Percentiles rank a stretch among this genome's conserved stretches.
Evolutionary conservation across 148 eudicot genomes (phyloP).

Genomic region (Beta vulgaris): DNA sequence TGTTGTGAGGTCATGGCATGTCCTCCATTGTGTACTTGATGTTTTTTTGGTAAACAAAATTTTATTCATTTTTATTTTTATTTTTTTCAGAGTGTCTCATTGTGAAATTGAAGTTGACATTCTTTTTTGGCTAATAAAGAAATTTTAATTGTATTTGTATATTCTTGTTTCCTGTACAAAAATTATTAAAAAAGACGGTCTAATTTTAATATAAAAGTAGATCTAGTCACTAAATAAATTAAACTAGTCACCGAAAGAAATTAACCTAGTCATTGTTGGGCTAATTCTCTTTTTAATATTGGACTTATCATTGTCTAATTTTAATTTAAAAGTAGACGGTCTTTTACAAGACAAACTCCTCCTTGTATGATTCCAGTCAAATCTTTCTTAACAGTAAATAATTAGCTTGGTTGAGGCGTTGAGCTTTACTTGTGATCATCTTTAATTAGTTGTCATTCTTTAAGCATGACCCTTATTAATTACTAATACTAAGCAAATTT

Average conservation of each 20-base stretch:
- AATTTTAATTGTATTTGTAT: not conserved
- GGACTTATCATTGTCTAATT: no score
- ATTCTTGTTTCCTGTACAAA: no score
- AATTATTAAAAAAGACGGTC: no score
- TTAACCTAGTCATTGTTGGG: no score
- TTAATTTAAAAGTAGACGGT: no score
- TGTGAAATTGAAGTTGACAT: not conserved
- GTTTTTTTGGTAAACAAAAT: no score
- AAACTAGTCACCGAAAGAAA: no score
- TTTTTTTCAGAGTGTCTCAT: not conserved
- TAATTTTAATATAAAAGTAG: no score
- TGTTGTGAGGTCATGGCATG: constrained; percentile 11
- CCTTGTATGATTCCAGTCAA: no score
- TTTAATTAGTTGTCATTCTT: not conserved
- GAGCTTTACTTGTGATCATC: not conserved
- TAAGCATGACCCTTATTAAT: not conserved
- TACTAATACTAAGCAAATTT: not conserved
- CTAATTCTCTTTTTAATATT: no score
- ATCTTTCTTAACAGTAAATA: not conserved
- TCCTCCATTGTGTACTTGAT: constrained; percentile 23
- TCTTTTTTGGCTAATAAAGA: not conserved
- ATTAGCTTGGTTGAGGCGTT: not conserved
- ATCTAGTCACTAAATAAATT: no score
- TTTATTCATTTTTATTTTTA: not conserved
- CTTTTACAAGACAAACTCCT: no score